Conservation (phyloP, 169 alveolate species). For the Babesia ovata region DNA sequence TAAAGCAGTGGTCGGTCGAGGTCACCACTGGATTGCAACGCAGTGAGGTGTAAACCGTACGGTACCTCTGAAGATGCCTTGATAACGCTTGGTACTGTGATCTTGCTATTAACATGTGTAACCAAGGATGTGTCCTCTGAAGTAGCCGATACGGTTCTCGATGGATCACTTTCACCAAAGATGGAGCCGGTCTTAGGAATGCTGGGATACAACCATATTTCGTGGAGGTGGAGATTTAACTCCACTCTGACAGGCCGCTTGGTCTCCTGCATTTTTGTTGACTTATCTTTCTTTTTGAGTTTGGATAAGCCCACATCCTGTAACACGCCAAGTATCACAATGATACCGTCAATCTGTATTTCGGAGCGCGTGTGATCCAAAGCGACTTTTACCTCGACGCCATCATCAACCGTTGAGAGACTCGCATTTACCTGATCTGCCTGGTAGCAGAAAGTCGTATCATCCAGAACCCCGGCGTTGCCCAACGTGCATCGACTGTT, state of each 20-base stretch:
- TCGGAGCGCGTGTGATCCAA: constrained; percentile 37
- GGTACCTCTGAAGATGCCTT: constrained; percentile 10
- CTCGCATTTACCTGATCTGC: constrained; percentile 19
- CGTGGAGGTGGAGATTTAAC: constrained; percentile 5
- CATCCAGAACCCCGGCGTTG: constrained; percentile 14
- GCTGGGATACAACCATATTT: constrained; percentile 28
- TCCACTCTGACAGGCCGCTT: constrained; percentile 4
- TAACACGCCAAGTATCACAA: constrained; percentile 7
- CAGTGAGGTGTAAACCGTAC: background rate
- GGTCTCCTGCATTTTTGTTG: background rate
- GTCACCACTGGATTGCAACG: background rate
- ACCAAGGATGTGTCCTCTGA: background rate
- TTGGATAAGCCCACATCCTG: constrained; percentile 15
- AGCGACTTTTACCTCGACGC: background rate
- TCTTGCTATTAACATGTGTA: background rate
- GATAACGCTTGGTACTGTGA: constrained; percentile 1
- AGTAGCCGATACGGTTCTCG: background rate
- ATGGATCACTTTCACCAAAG: background rate
- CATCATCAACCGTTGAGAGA: background rate
- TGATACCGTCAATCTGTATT: constrained; percentile 26
- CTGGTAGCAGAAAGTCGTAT: constrained; percentile 4
- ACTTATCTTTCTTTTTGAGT: background rate
- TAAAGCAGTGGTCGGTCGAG: background rate
- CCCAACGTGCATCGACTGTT: constrained; percentile 11
- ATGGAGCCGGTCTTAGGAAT: constrained; percentile 1